These are phyloP conservation scores for Boletus sp. DNA, from an alignment of 768 basidiomycete species.

Conservation along the genomic window DNA sequence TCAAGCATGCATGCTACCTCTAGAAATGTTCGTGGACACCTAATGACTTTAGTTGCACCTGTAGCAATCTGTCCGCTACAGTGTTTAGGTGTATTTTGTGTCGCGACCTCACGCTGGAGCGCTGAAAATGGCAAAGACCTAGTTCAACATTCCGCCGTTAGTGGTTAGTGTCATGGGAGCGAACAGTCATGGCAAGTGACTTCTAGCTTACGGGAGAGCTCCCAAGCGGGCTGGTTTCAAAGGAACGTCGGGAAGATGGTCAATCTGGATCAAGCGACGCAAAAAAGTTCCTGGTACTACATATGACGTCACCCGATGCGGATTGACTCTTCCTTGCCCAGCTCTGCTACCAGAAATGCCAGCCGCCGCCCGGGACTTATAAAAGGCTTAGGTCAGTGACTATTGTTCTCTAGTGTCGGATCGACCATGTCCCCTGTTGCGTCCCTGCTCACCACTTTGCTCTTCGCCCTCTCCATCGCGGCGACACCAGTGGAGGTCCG, in stretches of 20 bases:
- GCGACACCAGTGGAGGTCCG: constrained; percentile 44
- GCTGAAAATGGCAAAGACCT: no score
- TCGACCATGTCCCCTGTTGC: not conserved
- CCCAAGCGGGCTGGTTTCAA: no score
- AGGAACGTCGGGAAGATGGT: no score
- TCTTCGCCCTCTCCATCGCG: constrained; percentile 45
- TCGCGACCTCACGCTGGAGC: no score
- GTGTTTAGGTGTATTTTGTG: no score
- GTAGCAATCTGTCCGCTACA: no score
- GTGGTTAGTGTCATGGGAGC: no score
- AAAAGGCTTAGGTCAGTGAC: not conserved
- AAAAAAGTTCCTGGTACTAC: not conserved
- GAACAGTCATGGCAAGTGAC: not conserved
- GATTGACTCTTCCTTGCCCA: not conserved
- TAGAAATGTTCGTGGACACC: no score
- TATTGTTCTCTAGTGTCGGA: not conserved
- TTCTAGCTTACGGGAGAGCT: no score
- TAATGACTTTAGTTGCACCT: no score
- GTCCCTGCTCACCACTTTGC: constrained; percentile 36
- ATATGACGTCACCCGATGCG: not conserved
- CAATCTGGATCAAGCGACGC: not conserved
- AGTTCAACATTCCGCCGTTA: no score
- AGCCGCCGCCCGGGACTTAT: not conserved
- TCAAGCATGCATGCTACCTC: no score
- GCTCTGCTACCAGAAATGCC: not conserved